Percentiles rank a stretch among this genome's conserved stretches.
Evolutionary conservation across 2,329 filamentous ascomycete species (phyloP).

Genomic region (Huntiella savannae): DNA sequence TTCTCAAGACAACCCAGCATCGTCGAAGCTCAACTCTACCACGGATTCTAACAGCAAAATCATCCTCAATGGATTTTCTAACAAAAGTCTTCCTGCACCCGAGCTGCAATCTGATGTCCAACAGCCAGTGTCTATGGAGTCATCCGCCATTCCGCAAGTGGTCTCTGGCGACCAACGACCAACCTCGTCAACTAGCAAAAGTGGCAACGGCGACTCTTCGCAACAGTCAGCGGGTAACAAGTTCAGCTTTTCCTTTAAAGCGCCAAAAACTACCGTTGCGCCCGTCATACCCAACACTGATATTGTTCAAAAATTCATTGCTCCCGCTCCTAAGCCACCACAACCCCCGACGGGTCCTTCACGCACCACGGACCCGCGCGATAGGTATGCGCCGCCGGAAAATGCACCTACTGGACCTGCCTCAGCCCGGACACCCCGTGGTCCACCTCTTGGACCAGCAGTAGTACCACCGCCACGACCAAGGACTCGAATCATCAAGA

Average conservation of each 20-base stretch:
- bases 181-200: no score
- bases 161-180: no score
- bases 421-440: constrained; percentile 22
- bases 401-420: constrained; percentile 35
- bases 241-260: constrained; percentile 88
- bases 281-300: constrained; percentile 41
- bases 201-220: not conserved
- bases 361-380: constrained; percentile 18
- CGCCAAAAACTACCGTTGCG: constrained; percentile 21
- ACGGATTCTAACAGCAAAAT: no score
- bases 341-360: constrained; percentile 18
- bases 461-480: constrained; percentile 20
- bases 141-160: no score
- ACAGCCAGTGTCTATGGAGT: no score
- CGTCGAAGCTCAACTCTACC: not conserved
- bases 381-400: constrained; percentile 23
- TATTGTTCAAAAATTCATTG: constrained; percentile 51
- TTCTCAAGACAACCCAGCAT: not conserved
- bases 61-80: no score
- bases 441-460: constrained; percentile 2
- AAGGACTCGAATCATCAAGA: constrained; percentile 44
- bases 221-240: constrained; percentile 23
- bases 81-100: no score
- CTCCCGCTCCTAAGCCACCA: constrained; percentile 23
- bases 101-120: no score